phyloP scores from a whole-genome alignment of 169 alveolate genomes.

The Plasmodium yoelii region DNA sequence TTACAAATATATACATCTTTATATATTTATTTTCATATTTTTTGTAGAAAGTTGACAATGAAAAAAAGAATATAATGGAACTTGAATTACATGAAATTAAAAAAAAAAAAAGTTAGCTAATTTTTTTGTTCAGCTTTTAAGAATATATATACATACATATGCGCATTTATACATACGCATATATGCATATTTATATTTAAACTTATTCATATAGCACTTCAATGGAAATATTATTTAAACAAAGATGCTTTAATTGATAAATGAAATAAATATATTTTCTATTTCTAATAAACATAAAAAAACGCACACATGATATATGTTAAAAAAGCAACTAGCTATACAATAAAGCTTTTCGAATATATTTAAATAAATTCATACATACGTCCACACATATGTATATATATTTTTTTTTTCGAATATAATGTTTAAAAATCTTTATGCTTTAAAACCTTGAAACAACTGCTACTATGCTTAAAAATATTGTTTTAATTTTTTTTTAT shows the following conservation, averaged over 20 bases:
- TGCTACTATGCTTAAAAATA: no score
- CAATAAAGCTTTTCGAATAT: background rate
- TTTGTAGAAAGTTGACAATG: constrained; percentile 26
- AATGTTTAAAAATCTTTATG: background rate
- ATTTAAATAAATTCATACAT: background rate
- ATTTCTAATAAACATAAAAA: background rate
- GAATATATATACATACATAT: constrained; percentile 2
- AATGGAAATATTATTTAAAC: background rate
- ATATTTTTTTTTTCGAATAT: background rate
- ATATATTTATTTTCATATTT: constrained; percentile 6
- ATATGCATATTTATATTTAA: constrained; percentile 8
- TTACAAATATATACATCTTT: constrained; percentile 8
- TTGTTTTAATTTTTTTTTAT: no score
- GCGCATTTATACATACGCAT: constrained; percentile 16
- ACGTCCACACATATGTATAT: background rate
- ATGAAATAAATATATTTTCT: constrained; percentile 17
- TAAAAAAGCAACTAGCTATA: background rate
- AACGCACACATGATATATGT: background rate
- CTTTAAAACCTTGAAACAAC: no score
- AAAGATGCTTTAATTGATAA: constrained; percentile 28
- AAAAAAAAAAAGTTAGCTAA: constrained; percentile 29
- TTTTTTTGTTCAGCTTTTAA: background rate
- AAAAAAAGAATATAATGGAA: constrained; percentile 51
- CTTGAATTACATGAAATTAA: constrained; percentile 47
- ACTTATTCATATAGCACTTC: background rate